Base-by-base conservation (phyloP, 192 early-diverging fungal species). In the Blastocladiella britannica region DNA sequence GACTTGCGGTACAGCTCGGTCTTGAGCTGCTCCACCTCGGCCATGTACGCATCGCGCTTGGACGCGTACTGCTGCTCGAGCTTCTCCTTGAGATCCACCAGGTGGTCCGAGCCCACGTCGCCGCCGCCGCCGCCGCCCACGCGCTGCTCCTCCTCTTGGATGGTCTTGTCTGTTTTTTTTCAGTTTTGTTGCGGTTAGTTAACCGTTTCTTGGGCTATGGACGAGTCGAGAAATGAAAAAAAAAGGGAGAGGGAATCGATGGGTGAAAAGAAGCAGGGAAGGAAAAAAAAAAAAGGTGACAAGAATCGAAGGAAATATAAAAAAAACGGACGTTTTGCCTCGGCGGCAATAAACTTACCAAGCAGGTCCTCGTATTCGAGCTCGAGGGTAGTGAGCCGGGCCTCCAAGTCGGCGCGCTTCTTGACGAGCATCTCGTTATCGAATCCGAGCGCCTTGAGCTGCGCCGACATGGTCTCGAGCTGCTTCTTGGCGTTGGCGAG, bases 341-440 rank as follows among this genome's bases (percentile, higher is more conserved):
- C n/a, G n/a, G n/a, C n/a, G n/a, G n/a, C n/a, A n/a, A 47, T 47
- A 47, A 47, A 9, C 52, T 73, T 66, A 55, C 77, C 78, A 54
- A 91, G 61, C 51, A 91, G 66, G 59, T 91, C 83, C 57, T 88
- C 83, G 62, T 88, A 89, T 63, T 91, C 88, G 12, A 72, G 56
- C 66, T 91, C 86, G 26, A 88, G 65, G 0, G 70, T 65, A n/a
- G 67, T 67, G 23, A 88, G 65, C 57, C 80, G 81, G 57, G 65
- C 67, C 61, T 89, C 85, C 20, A 87, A 67, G 6, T 85, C 82
- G 58, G 74, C 69, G 28, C 77, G 75, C 65, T 79, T 81, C 54
- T 66, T 64, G 29, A 69, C 69, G 53, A 86, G 60, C 7, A 63
- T 43, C 3, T 64, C 65, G 26, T 82, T 79, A 51, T 87, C 83